phyloP scores from a whole-genome alignment of 352 stramenopile species.

The Pythium apleroticum region DNA sequence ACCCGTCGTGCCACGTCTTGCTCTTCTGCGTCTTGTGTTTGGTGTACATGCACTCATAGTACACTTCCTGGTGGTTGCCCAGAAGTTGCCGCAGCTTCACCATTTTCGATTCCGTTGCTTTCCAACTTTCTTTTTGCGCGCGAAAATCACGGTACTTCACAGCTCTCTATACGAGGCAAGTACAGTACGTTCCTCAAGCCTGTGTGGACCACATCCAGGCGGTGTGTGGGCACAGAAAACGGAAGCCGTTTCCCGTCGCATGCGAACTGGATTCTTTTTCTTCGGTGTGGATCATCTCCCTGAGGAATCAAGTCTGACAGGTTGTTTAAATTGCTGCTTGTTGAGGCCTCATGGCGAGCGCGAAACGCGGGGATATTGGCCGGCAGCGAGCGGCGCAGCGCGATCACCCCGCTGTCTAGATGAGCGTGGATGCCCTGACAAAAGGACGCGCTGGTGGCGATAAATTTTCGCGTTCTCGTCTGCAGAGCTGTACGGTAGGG shows the following conservation, averaged over 20 bases:
- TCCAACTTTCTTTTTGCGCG: background rate
- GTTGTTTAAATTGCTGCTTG: constrained; percentile 8
- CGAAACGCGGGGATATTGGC: background rate
- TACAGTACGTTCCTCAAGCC: background rate
- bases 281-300: constrained; percentile 3
- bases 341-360: too few relatives aligned
- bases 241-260: constrained; percentile 20
- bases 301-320: constrained; percentile 13
- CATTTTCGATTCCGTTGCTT: constrained; percentile 29
- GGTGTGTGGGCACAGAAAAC: background rate
- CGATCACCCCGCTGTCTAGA: background rate
- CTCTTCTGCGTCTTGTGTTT: constrained; percentile 88
- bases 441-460: background rate
- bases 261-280: constrained; percentile 30
- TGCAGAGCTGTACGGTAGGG: background rate
- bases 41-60: constrained; percentile 85
- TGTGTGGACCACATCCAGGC: constrained; percentile 10
- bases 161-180: background rate
- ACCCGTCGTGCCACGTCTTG: constrained; percentile 83
- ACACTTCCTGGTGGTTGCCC: constrained; percentile 40
- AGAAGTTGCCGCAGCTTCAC: constrained; percentile 57
- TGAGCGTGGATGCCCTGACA: background rate
- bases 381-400: background rate
- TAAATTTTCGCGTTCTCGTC: constrained; percentile 4
- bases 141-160: background rate